Base-by-base conservation (phyloP, 176 grass and related monocot genomes). In the Puccinellia tenuiflora region DNA sequence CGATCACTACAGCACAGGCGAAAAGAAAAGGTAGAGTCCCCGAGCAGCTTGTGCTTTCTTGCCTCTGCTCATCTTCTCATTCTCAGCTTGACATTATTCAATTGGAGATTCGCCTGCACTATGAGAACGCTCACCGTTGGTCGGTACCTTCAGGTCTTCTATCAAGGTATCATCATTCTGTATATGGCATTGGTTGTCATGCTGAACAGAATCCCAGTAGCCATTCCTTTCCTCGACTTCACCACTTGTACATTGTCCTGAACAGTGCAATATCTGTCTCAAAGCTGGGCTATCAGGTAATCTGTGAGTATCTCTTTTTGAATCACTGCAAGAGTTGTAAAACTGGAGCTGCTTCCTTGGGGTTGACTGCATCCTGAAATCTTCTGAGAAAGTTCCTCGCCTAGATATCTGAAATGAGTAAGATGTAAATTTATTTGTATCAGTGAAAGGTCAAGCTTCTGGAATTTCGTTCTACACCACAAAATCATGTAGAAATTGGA, bases 271-370 rank as follows among this genome's bases (percentile, higher is more conserved):
- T 65, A 50, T 83, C 51, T 62, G 75, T 47, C 53, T 43, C 47
- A 69, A 22, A 79, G 61, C 57, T 79, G 66, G 66, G 50, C 81
- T 90, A 81, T 51, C 46, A 16, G 66, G 55, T 83, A 56, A 37
- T 38, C 40, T 75, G 14, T 5, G 66, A 26, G 29, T 7, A 31
- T 74, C 57, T 86, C 47, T 73, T 86, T 86, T 80, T 66, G 88
- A 83, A 73, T 86, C 79, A 9, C 79, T 86, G 55, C 53, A 82
- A 11, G 57, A 73, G 79, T 30, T 59, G 65, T 26, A 66, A 79
- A 75, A 42, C 6, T 71, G 75, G 61, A 65, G 53, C 63, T 75
- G 81, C 90, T 81, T 92, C 75, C 75, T 83, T 84, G 87, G 90
- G 64, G 83, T 89, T 34, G 86, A 92, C 5, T 77, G 47, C 46